These are phyloP conservation scores for Suaeda aralocaspica DNA, from an alignment of 148 eudicot species.

Conservation along the genomic window DNA sequence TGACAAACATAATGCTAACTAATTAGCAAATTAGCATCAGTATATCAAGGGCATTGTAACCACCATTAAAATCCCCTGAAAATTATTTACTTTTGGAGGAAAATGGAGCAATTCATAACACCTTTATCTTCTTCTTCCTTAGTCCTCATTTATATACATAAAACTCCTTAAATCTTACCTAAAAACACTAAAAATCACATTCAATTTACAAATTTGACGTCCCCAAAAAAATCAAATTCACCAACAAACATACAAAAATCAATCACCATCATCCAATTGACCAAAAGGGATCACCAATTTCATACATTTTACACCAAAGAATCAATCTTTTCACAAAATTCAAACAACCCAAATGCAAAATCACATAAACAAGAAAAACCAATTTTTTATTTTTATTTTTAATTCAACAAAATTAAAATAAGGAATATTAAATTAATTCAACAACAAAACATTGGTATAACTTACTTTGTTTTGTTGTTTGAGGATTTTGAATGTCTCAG, in stretches of 20 bases:
- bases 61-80: too few species aligned
- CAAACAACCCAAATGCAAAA: conserved; percentile 15
- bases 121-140: too few species aligned
- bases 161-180: too few species aligned
- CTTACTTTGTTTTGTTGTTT: conserved; percentile 58
- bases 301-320: conserved; percentile 1
- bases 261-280: not conserved
- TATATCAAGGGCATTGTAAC: not conserved
- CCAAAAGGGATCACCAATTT: not conserved
- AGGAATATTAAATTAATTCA: not conserved
- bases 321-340: not conserved
- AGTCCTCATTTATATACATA: too few species aligned
- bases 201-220: not conserved
- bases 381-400: too few species aligned
- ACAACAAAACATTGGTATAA: too few species aligned
- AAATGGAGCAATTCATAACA: not conserved
- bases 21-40: too few species aligned
- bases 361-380: conserved; percentile 15
- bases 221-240: not conserved
- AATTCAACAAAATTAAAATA: conserved; percentile 8
- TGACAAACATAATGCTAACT: too few species aligned
- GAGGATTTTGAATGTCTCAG: conserved; percentile 66
- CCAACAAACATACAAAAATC: not conserved
- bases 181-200: not conserved
- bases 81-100: not conserved